A percentile compares a stretch with the other conserved stretches of the same genome.
Evolutionary conservation across 2,329 filamentous ascomycete species (phyloP).

Genomic region (Mycogone perniciosa): DNA sequence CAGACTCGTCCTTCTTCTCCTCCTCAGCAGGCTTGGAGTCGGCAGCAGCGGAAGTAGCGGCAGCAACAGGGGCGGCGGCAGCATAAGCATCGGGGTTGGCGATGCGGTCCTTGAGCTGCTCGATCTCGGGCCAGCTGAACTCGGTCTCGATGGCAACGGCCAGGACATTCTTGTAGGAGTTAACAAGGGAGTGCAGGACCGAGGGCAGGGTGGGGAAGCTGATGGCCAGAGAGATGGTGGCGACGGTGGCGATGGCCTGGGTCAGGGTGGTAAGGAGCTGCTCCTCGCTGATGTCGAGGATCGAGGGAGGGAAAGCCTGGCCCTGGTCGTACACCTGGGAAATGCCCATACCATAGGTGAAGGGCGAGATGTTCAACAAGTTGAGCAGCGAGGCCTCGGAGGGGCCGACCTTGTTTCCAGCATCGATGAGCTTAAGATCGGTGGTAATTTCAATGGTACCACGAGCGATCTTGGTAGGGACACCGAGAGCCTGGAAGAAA

Average conservation of each 20-base stretch:
- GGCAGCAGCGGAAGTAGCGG: conserved; percentile 47
- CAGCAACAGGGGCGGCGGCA: conserved; percentile 66
- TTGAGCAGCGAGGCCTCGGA: conserved; percentile 98
- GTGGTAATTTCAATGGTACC: conserved; percentile 99
- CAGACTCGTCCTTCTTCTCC: conserved; percentile 60
- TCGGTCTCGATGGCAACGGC: conserved; percentile 86
- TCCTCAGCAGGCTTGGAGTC: conserved; percentile 52
- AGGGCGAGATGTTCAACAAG: conserved; percentile 99
- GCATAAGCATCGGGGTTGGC: conserved; percentile 98
- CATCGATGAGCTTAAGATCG: conserved; percentile 96
- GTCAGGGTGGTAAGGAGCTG: conserved; percentile 83
- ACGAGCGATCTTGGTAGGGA: conserved; percentile 99
- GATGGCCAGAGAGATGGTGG: conserved; percentile 82
- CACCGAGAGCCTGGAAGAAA: conserved; percentile 99
- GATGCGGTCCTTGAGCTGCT: conserved; percentile 98
- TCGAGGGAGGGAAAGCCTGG: conserved; percentile 77
- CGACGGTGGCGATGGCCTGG: conserved; percentile 77
- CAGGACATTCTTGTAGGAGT: conserved; percentile 95
- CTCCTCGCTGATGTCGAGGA: conserved; percentile 91
- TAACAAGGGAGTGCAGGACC: conserved; percentile 92
- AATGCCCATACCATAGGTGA: conserved; percentile 98
- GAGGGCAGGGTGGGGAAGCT: conserved; percentile 96
- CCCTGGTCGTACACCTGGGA: conserved; percentile 95
- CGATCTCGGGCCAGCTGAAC: conserved; percentile 89
- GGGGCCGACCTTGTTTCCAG: conserved; percentile 88